Base-by-base conservation (phyloP, 805 yeast genomes). In the Tetrapisispora pingtungensis region DNA sequence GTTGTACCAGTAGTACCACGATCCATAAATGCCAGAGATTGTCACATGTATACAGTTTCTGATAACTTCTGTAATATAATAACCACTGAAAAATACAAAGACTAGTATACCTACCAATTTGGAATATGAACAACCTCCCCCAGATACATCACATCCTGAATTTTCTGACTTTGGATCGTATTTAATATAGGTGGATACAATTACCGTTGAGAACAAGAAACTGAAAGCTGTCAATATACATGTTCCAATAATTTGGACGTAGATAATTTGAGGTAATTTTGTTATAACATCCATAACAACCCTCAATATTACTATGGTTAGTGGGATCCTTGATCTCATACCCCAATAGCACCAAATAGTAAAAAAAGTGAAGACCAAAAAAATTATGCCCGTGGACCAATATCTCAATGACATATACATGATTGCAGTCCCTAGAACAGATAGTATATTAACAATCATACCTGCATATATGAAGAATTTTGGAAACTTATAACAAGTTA, bases 1-100 rank as follows among this genome's bases (percentile, higher is more conserved):
- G 44, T 71, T 71, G 17, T 83, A 74, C 62, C 84, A 74, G 64
- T 86, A 89, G 64, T 85, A 88, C 96, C 97, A 89, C 8, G 90
- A 76, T 10, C 96, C 96, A 59, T 76, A 89, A 17, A 87, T 78
- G 22, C 95, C 95, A 20, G 90, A 73, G 39, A 86, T 79, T 1
- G 88, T 77, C 19, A 82, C 84, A 57, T 89, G 95, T 32, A 87
- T 80, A 14, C 84, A 72, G 55, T 84, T 87, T 64, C 80, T 79
- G 46, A 85, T 69, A 17, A 88, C 93, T 64, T 87, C 96, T 26
- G 93, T 75, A 47, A 87, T 76, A 61, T 78, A 83, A 59, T 76
- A 88, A 17, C 95, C 95, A 5, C 90, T 83, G 62, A 89, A 85
- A 51, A 87, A 78, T 6, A 82, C 77, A 62, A 75, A 81, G 24